phyloP scores from a whole-genome alignment of 352 stramenopile genomes.

The Blastocystis hominis region DNA sequence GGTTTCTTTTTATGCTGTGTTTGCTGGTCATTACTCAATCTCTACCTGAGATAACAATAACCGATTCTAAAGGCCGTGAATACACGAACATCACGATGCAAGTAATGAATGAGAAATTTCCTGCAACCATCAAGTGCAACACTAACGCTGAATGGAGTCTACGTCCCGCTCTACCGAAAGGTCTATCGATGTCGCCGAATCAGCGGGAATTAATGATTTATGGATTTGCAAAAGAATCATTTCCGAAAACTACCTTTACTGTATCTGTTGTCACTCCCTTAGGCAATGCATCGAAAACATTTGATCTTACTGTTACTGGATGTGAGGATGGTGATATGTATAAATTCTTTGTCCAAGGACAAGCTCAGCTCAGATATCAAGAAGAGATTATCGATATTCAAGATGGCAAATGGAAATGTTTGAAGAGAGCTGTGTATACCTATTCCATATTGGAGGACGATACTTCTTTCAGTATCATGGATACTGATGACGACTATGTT shows the following conservation, averaged over 20 bases:
- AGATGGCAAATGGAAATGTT: background rate
- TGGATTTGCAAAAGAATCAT: background rate
- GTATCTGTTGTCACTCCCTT: background rate
- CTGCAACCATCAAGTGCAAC: background rate
- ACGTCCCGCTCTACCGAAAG: background rate
- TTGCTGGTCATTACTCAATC: too few species aligned
- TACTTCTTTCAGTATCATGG: background rate
- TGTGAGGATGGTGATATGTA: background rate
- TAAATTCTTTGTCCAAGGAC: background rate
- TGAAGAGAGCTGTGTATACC: background rate
- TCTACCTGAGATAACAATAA: too few species aligned
- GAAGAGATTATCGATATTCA: background rate
- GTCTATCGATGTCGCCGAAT: background rate
- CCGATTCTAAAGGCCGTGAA: too few species aligned
- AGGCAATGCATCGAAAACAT: background rate
- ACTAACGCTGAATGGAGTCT: background rate
- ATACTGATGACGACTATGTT: background rate
- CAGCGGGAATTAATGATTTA: background rate
- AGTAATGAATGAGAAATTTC: background rate
- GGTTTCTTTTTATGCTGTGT: too few species aligned
- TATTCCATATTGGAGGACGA: background rate
- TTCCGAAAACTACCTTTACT: background rate
- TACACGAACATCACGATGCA: background rate
- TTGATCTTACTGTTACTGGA: background rate
- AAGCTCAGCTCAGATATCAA: background rate